Evolutionary conservation across 108 stramenopile species (phyloP), one percentile per base, ranked within the genome.

Genomic region (Fistulifera solaris): DNA sequence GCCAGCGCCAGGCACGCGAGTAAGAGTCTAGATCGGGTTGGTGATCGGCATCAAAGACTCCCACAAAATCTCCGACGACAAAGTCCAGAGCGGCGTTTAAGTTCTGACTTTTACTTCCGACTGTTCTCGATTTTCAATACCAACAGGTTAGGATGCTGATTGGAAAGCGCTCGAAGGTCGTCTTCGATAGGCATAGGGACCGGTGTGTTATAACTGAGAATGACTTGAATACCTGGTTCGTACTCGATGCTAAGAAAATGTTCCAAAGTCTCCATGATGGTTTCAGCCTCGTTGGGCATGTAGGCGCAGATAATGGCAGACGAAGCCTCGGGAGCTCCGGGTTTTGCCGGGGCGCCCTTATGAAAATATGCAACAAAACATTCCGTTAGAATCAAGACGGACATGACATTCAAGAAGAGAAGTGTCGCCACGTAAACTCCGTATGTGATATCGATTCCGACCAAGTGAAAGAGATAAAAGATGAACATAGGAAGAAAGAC

Each of bases 271-370:
- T 45, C 44, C 44, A 21, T 45, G 44, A 45, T 45, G 4, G 44
- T 45, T 3, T 45, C 17, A 17, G 17, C 19, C 11, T 45, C 44
- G 21, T 45, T 45, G 19, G 44, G 44, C 44, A 45, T 45, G 44
- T 45, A 45, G 11, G 44, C 44, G 11, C 44, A 45, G 21, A 45
- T 45, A 45, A 45, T 45, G 44, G 44, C 44, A 17, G 44, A 45
- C 7, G 44, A 11, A 21, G 44, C 19, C 11, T 45, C 44, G 21
- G 44, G 44, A 21, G 44, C 44, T 45, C 44, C 44, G 5, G 44
- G 19, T 5, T 17, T 45, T 2, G 17, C 3, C 21, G 44, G 44
- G 11, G 44, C 44, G 17, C 44, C 44, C 11, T 45, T 45, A 21
- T 45, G 44, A 45, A 17, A 45, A 45, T 17, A 45, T 21, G 44